Evolutionary conservation across 108 stramenopile species (phyloP), one percentile per base, ranked within the genome.

Genomic region (Seminavis robusta): DNA sequence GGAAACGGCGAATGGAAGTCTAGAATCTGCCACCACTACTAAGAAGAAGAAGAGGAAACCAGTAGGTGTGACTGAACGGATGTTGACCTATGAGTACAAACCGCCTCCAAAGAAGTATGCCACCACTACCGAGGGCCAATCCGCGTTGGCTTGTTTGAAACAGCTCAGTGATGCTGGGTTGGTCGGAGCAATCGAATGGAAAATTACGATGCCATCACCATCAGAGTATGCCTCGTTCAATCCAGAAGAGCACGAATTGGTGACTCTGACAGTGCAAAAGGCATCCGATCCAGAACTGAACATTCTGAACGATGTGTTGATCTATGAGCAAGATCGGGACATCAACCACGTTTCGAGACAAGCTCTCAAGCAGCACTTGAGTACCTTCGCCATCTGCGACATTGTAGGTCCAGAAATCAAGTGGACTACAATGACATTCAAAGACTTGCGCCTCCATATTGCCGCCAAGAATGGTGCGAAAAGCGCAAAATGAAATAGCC

Each of bases 91-190:
- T 7, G 37, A 16, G 0, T 27, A 31, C 45, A 0, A 25, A 13
- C 40, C 15, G 49, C 52, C 27, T 20, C 51, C 47, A 52, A 37
- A 30, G 32, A 21, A 45, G 3, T 30, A 59, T 29, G n/a, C 28
- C n/a, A 17, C 8, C 5, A 63, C 34, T 45, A 42, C 15, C 3
- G 63, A 81, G n/a, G 75, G 75, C 5, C 27, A 46, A 17, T 59
- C 62, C 28, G 69, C 81, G 0, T 24, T 76, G 34, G 54, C 46
- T 1, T 67, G 62, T 40, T 47, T 82, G 10, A 65, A 71, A n/a
- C 67, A 73, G 63, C 59, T 82, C 9, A 29, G 43, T n/a, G 72
- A 76, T 45, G 50, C 29, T 16, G 65, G 55, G 5, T 33, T 70
- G 29, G 47, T 81, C 7, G 55, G 37, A 9, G 36, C 33, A 19